Evolutionary conservation across 371 early-diverging fungal genomes (phyloP), one percentile per base, ranked within the genome.

Genomic region (Circinella umbellata): DNA sequence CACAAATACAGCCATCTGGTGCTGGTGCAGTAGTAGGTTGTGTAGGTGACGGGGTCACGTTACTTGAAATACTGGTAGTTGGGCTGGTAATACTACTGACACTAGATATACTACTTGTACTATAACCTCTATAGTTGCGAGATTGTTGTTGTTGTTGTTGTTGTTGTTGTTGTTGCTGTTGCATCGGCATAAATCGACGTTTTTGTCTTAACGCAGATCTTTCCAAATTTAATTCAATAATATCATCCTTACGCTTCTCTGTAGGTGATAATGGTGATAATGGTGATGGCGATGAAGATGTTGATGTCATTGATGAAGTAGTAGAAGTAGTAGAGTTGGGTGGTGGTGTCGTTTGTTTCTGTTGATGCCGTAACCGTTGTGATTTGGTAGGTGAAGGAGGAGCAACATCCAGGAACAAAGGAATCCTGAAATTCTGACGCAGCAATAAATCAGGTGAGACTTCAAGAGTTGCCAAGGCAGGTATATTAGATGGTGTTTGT

Each of bases 341-440:
- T 6, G 51, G 51, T n/a, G 27, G 27, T 27, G 27, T 27, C 27
- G 60, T 59, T 34, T 10, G 62, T 61, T 38, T 11, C 9, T 20
- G 63, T 18, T 63, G 63, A 9, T 63, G 63, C 20, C 3, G 27
- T 18, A 2, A n/a, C 9, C 3, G n/a, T 6, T 15, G n/a, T 15
- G n/a, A 61, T 39, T 13, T 37, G 14, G 39, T 9, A 51, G 63
- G 63, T 13, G 63, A 3, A 18, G 63, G 57, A 57, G 57, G 57
- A 6, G 34, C 27, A 34, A 57, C 57, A 57, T 57, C 57, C 35
- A 57, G 57, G 57, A 57, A 57, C 57, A 57, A 57, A 17, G 87
- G 85, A 34, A 86, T 79, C 5, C 89, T 74, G 70, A 88, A 88
- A 64, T 84, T 86, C 61, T 88, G 89, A 47, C 84, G 83, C 65